Percentiles rank a stretch among this genome's conserved stretches.
phyloP scores from a whole-genome alignment of 148 eudicot genomes.

The Suaeda aralocaspica region DNA sequence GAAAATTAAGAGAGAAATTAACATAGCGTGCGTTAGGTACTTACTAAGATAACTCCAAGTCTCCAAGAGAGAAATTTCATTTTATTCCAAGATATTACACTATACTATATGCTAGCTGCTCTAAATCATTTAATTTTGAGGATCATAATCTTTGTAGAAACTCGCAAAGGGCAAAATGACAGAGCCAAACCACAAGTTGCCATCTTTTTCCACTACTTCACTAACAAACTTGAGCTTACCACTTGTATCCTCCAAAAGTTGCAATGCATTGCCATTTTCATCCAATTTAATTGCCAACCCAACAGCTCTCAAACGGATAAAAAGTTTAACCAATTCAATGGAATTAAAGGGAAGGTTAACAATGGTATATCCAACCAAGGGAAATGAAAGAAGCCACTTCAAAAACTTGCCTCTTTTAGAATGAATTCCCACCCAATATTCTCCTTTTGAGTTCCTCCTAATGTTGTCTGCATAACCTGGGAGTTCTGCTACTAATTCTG shows the following conservation, averaged over 20 bases:
- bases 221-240: conserved; percentile 62
- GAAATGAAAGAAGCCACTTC: conserved; percentile 37
- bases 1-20: no score
- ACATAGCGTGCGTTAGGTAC: no score
- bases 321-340: conserved; percentile 24
- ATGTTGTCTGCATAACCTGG: conserved; percentile 76
- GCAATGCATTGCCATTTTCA: conserved; percentile 47
- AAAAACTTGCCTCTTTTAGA: conserved; percentile 35
- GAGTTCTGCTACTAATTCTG: conserved; percentile 43
- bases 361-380: conserved; percentile 47
- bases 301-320: conserved; percentile 36
- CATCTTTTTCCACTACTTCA: conserved; percentile 72
- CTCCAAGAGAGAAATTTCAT: no score
- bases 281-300: conserved; percentile 62
- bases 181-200: conserved; percentile 77
- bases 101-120: no score
- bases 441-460: conserved; percentile 44
- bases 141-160: conserved; percentile 26
- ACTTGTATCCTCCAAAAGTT: conserved; percentile 47
- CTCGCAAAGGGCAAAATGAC: conserved; percentile 49
- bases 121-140: no score
- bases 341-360: conserved; percentile 42
- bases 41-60: no score
- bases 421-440: conserved; percentile 78
- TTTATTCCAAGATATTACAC: no score